Conservation (phyloP, 2,329 filamentous ascomycete species). For the Beauveria sp. region DNA sequence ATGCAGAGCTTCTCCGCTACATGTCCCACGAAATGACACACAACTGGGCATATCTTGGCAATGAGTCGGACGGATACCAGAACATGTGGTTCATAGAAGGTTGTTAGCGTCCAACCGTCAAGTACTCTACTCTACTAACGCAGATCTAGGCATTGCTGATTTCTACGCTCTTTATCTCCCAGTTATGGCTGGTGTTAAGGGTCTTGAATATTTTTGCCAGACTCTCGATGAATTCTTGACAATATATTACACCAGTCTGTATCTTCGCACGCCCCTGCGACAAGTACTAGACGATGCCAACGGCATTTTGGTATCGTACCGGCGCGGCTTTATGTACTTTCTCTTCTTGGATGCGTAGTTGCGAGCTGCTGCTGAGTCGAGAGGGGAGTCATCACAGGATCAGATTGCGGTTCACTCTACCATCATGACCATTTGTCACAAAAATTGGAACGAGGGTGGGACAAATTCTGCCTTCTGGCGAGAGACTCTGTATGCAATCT, state of each 20-base stretch:
- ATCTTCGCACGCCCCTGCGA: background rate
- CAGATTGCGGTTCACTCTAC: background rate
- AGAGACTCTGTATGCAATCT: background rate
- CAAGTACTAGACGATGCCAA: background rate
- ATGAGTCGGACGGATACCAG: background rate
- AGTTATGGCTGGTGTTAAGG: background rate
- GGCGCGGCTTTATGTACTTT: background rate
- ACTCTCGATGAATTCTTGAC: background rate
- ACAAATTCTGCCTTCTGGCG: background rate
- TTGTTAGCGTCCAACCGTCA: background rate
- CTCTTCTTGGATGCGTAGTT: background rate
- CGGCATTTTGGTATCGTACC: background rate
- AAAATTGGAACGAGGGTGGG: background rate
- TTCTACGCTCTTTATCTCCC: background rate
- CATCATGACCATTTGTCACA: background rate
- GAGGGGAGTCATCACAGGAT: background rate
- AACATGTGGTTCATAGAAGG: conserved; percentile 4
- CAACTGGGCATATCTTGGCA: background rate
- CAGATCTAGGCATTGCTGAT: background rate
- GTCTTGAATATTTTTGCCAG: background rate
- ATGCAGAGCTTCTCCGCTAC: background rate
- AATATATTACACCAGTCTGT: background rate
- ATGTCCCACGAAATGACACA: background rate
- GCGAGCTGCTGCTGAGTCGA: background rate
- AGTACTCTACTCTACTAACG: background rate